A percentile compares a stretch with the other conserved stretches of the same genome.
These are phyloP conservation scores for Fraxinus quadrangulata DNA, from an alignment of 257 asterid species.

Conservation along the genomic window DNA sequence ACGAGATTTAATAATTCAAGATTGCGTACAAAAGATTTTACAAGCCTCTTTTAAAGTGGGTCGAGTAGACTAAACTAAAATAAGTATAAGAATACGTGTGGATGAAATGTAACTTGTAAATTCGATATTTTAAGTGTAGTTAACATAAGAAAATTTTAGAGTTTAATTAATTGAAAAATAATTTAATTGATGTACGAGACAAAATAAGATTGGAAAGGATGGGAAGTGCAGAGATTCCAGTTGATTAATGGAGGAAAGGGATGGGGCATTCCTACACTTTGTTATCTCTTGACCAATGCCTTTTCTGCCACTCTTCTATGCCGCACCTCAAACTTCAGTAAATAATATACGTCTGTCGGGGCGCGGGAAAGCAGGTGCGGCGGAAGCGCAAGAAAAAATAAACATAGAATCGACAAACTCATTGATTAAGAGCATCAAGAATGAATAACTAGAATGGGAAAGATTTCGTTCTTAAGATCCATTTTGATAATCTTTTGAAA, in stretches of 20 bases:
- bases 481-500: no score
- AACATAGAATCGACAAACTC: neutral
- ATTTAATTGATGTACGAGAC: conserved; percentile 34
- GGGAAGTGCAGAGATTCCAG: conserved; percentile 92
- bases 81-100: no score
- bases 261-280: conserved; percentile 74
- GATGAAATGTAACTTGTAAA: no score
- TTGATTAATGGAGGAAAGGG: conserved; percentile 76
- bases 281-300: conserved; percentile 64
- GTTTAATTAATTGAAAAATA: conserved; percentile 12
- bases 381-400: neutral
- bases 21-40: neutral
- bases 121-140: neutral
- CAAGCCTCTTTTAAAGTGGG: no score
- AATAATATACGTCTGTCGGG: neutral
- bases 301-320: conserved; percentile 44
- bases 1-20: neutral
- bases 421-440: neutral
- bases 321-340: conserved; percentile 9
- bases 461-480: no score
- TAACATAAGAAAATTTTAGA: neutral
- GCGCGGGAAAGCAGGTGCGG: neutral
- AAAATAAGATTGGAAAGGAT: conserved; percentile 67
- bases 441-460: neutral
- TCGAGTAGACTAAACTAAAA: neutral